phyloP scores from a whole-genome alignment of 2,329 filamentous ascomycete species.

The Ophiostoma ulmi region DNA sequence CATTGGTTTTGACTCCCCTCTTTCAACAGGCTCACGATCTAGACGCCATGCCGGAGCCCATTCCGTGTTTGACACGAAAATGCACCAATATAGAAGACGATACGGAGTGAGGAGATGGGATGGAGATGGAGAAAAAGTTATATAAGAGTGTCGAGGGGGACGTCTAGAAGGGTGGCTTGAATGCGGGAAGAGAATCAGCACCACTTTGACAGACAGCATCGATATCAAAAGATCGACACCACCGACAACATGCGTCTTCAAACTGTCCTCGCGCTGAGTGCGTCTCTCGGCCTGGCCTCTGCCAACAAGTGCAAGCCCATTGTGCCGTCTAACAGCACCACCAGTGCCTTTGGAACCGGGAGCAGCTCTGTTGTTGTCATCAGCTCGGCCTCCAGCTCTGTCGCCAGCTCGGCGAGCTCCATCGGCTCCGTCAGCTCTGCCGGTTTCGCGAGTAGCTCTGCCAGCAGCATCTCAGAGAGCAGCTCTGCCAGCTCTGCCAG shows the following conservation, averaged over 20 bases:
- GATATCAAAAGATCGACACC: neutral
- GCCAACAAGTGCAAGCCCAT: slow-evolving; percentile 18
- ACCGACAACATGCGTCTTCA: slow-evolving; percentile 17
- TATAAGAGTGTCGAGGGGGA: neutral
- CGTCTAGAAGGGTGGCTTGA: neutral
- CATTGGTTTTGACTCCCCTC: slow-evolving; percentile 2
- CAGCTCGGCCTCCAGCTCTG: neutral
- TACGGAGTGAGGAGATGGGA: neutral
- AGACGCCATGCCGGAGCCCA: neutral
- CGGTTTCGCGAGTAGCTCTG: neutral
- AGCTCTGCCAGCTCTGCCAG: neutral
- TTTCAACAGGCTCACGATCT: neutral
- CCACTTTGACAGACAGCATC: neutral
- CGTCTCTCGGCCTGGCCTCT: slow-evolving; percentile 16
- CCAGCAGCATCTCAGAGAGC: neutral
- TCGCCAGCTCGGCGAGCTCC: neutral
- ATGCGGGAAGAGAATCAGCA: neutral
- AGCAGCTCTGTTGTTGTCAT: neutral
- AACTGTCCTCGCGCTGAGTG: slow-evolving; percentile 16
- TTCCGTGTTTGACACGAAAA: neutral
- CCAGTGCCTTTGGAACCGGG: slow-evolving; percentile 3
- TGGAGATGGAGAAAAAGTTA: neutral
- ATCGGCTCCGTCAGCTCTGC: neutral
- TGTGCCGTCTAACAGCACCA: slow-evolving; percentile 4
- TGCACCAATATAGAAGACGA: neutral